phyloP scores from a whole-genome alignment of 805 yeast species.

The Hanseniaspora guilliermondii region DNA sequence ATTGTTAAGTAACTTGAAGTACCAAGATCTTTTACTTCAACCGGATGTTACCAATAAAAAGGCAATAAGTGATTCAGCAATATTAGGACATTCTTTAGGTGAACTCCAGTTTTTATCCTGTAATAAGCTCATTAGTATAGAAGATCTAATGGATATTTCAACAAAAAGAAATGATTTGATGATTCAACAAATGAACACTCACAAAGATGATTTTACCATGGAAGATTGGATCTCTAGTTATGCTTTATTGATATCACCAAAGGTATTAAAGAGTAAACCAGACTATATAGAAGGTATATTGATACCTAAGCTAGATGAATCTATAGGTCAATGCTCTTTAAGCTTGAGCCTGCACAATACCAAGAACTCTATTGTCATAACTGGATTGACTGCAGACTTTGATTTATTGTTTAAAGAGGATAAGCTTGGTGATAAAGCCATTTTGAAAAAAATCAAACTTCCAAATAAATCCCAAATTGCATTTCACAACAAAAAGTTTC shows the following conservation, averaged over 20 bases:
- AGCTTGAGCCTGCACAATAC: constrained; percentile 9
- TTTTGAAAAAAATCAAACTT: constrained; percentile 5
- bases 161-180: constrained; percentile 26
- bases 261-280: constrained; percentile 22
- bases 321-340: constrained; percentile 13
- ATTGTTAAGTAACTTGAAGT: constrained; percentile 24
- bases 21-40: constrained; percentile 15
- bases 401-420: neutral
- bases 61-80: neutral
- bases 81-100: constrained; percentile 29
- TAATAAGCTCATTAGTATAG: constrained; percentile 19
- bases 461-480: constrained; percentile 20
- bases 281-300: constrained; percentile 19
- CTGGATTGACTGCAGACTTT: constrained; percentile 7
- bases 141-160: constrained; percentile 25
- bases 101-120: constrained; percentile 24
- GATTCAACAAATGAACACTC: constrained; percentile 22
- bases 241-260: constrained; percentile 20
- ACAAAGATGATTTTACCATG: constrained; percentile 22
- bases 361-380: constrained; percentile 1
- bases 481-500: constrained; percentile 26
- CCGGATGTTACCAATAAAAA: neutral
- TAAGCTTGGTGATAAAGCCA: neutral
- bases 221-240: constrained; percentile 9
- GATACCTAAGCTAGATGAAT: constrained; percentile 13